A percentile compares a stretch with the other conserved stretches of the same genome.
Evolutionary conservation across 495 filamentous ascomycete species (phyloP).

Genomic region (Annulohypoxylon moriforme): DNA sequence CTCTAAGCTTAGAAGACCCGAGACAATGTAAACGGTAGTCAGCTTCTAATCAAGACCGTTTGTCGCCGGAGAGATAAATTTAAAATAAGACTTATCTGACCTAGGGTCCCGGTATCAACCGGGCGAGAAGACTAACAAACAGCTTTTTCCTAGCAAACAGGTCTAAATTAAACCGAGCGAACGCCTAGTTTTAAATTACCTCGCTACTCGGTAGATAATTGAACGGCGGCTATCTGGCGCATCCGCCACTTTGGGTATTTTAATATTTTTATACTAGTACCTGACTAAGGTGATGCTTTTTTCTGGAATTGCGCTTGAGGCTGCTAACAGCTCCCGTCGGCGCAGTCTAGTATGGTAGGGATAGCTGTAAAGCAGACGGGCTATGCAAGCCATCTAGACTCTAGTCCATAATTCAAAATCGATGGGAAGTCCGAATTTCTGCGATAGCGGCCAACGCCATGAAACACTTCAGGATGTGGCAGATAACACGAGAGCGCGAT

Average conservation of each 20-base stretch:
- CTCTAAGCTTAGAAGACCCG: not conserved
- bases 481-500: not conserved
- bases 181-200: not conserved
- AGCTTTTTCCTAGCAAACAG: not conserved
- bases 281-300: slow-evolving; percentile 2
- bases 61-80: not conserved
- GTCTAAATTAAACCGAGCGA: slow-evolving; percentile 6
- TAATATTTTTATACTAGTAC: not conserved
- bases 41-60: not conserved
- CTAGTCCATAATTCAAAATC: not conserved
- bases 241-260: not conserved
- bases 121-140: not conserved
- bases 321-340: not conserved
- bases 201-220: not conserved
- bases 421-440: slow-evolving; percentile 1
- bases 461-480: not conserved
- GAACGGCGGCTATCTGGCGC: not conserved
- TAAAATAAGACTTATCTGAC: not conserved
- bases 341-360: not conserved
- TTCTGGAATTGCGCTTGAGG: not conserved
- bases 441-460: not conserved
- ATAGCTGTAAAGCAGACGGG: not conserved
- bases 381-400: slow-evolving; percentile 1
- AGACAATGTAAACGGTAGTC: not conserved
- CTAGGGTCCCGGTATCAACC: not conserved